Base-by-base conservation (phyloP, 176 grass and related monocot genomes). In the Rhynchospora tenuis region DNA sequence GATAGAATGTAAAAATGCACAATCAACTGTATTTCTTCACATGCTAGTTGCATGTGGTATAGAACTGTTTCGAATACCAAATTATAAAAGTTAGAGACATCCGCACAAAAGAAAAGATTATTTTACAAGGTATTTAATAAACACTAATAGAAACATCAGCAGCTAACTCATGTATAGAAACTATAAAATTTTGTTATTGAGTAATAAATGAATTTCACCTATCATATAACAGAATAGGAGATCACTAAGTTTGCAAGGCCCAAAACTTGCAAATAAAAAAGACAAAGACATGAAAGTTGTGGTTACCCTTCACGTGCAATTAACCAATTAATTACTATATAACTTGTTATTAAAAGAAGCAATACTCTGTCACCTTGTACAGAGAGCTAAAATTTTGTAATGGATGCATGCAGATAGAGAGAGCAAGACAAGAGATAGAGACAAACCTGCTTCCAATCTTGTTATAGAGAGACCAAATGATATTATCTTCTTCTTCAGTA, bases 391-490 rank as follows among this genome's bases (percentile, higher is more conserved):
- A 61, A 61, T 43, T 43, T 47, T 51, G 9, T 5, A 76, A 77
- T 5, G 5, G 3, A 54, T 19, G 48, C 31, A 17, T 31, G 26
- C 7, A 70, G 44, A 16, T 58, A 79, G 20, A 7, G 9, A 73
- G 45, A 63, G 2, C 22, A 51, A 64, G 52, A 33, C 27, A 65
- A n/a, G n/a, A n/a, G 72, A 42, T 24, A 38, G 31, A 76, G 31
- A 76, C 12, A 86, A 22, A 97, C 94, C 85, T 97, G 94, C 91
- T 91, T 29, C 94, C 94, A 69, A 93, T 85, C 79, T 90, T 90
- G 72, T 64, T 71, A 78, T 97, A 93, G 59, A 97, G 89, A 76
- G 91, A 80, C 81, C 85, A 56, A 83, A 97, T 97, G 78, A 91
- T 4, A 80, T 80, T 83, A 71, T 97, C 94, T 83, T 97, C 94